Evolutionary conservation across 345 rosid species (phyloP).

Genomic region (Salix brachista): DNA sequence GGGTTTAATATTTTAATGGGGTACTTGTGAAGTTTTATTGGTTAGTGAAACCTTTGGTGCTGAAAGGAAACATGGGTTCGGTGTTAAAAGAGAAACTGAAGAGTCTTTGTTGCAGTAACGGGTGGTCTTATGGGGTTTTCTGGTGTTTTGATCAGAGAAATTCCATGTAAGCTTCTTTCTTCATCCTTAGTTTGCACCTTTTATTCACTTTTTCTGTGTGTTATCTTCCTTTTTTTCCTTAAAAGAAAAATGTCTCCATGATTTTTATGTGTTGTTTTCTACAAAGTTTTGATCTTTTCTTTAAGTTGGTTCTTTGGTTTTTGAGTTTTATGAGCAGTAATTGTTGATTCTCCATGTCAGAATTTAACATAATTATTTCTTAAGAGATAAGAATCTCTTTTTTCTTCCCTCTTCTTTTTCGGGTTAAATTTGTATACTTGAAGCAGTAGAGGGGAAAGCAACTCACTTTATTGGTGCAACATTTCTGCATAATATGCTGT

Average conservation of each 20-base stretch:
- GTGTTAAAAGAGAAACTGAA: slow-evolving; percentile 47
- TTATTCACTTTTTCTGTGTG: not conserved
- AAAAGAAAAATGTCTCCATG: not conserved
- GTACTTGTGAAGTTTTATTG: slow-evolving; percentile 22
- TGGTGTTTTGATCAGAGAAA: slow-evolving; percentile 72
- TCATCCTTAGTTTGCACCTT: not conserved
- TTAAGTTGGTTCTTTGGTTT: not conserved
- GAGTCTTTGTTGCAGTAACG: slow-evolving; percentile 64
- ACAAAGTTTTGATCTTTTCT: slow-evolving; percentile 10
- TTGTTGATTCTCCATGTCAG: not conserved
- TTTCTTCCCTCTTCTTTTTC: not conserved
- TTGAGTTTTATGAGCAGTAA: not conserved
- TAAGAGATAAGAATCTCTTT: not conserved
- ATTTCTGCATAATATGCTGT: slow-evolving; percentile 4
- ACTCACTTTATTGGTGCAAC: not conserved
- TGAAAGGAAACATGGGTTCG: slow-evolving; percentile 6
- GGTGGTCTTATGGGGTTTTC: slow-evolving; percentile 81
- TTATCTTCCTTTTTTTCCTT: not conserved
- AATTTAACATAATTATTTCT: not conserved
- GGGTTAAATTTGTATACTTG: not conserved
- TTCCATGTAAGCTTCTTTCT: slow-evolving; percentile 49
- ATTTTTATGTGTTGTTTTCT: not conserved
- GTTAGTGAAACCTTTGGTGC: slow-evolving; percentile 1
- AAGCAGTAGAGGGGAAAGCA: not conserved
- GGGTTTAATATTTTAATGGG: slow-evolving; percentile 14